Base-by-base conservation (phyloP, 2,329 filamentous ascomycete species). In the Fusarium sp. region DNA sequence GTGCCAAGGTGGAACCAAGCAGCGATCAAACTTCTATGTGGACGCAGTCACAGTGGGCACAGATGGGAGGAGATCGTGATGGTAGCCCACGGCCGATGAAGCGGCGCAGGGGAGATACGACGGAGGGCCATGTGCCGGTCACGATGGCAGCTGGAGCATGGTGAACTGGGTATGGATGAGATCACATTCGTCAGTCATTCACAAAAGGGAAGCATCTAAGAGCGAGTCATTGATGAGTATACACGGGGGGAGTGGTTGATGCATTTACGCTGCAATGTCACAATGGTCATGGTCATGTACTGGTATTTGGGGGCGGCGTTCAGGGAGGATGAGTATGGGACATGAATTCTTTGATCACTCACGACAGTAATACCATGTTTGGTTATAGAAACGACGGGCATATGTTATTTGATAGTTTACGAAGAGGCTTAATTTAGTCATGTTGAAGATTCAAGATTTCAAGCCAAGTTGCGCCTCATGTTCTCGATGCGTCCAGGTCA, bases 61-160 rank as follows among this genome's bases (percentile, higher is more conserved):
- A 81, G 31, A 72, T 84, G 71, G 79, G 80, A n/a, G 67, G 77
- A n/a, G 81, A 83, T 39, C 79, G 81, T 31, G 81, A 80, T 3
- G 80, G 76, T 16, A 84, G 83, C 72, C 83, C 83, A 3, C 70
- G 82, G 52, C 79, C 82, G 22, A 79, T 80, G 72, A 84, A 84
- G 82, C 79, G 83, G 68, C 78, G 83, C 52, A 78, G 83, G 65
- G 79, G 74, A 24, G 82, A 82, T 24, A 76, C 71, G 16, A 75
- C 83, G 27, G 81, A 81, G 52, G 74, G 76, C 48, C 80, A 81
- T 62, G 78, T 82, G 60, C 78, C 82, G 50, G 79, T 82, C 31
- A 79, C 81, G 60, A 78, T 78, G 57, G 68, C 77, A 35, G 71
- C 76, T 22, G 75, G 80, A 69, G 80, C 73, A 58, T 83, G 81